These are phyloP conservation scores for Arthrocladium fulminans DNA, from an alignment of 2,329 filamentous ascomycete genomes.

Conservation along the genomic window DNA sequence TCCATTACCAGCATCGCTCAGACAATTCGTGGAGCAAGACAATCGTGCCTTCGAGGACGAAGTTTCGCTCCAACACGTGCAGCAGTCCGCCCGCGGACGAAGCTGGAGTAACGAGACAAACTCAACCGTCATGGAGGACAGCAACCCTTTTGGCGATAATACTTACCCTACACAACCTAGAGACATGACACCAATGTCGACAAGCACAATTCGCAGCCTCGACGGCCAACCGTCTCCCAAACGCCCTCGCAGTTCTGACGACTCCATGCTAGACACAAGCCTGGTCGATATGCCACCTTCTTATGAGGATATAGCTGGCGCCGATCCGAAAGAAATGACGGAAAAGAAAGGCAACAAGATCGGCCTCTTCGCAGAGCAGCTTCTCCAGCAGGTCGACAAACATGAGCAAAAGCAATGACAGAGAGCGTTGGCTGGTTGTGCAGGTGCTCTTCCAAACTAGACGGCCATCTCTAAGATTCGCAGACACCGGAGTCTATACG, in stretches of 20 bases:
- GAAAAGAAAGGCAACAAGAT: slow-evolving; percentile 27
- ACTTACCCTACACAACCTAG: slow-evolving; percentile 3
- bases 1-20: slow-evolving; percentile 18
- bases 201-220: slow-evolving; percentile 17
- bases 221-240: slow-evolving; percentile 21
- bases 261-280: slow-evolving; percentile 7
- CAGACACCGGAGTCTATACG: no score
- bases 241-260: slow-evolving; percentile 10
- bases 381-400: slow-evolving; percentile 18
- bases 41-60: slow-evolving; percentile 33
- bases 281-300: slow-evolving; percentile 21
- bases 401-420: neutral
- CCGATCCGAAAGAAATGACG: slow-evolving; percentile 31
- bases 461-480: no score
- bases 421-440: neutral
- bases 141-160: slow-evolving; percentile 4
- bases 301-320: slow-evolving; percentile 27
- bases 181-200: slow-evolving; percentile 22
- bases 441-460: no score
- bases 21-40: slow-evolving; percentile 44
- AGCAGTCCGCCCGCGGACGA: slow-evolving; percentile 7
- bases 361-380: slow-evolving; percentile 19
- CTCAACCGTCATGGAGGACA: slow-evolving; percentile 9
- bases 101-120: slow-evolving; percentile 10
- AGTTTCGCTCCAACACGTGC: slow-evolving; percentile 9